phyloP scores from a whole-genome alignment of 306 rosid species.

The Cyclanthera cordifolia region DNA sequence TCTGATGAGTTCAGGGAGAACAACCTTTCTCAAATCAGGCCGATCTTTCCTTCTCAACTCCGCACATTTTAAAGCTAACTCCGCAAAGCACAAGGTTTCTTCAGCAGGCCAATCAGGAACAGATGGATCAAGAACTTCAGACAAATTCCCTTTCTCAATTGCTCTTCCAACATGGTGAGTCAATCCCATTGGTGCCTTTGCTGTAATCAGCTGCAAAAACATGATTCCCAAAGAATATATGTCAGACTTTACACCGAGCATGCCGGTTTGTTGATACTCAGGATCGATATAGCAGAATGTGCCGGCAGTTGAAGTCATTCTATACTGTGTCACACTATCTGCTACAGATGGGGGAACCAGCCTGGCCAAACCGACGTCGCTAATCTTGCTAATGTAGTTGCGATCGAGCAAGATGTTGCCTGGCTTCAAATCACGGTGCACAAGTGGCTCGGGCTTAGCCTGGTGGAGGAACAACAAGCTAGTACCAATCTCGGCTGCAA shows the following conservation, averaged over 20 bases:
- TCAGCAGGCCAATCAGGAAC: conserved; percentile 74
- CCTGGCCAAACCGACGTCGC: conserved; percentile 83
- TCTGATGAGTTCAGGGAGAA: conserved; percentile 56
- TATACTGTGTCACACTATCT: conserved; percentile 66
- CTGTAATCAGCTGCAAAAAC: conserved; percentile 66
- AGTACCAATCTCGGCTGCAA: conserved; percentile 81
- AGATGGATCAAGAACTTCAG: conserved; percentile 49
- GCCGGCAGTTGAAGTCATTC: conserved; percentile 83
- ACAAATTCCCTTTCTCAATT: conserved; percentile 50
- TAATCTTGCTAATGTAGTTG: conserved; percentile 71
- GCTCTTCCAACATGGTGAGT: conserved; percentile 59
- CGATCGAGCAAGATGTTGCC: conserved; percentile 72
- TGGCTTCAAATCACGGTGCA: conserved; percentile 88
- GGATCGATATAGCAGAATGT: conserved; percentile 95
- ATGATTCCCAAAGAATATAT: conserved; percentile 78
- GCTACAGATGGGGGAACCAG: conserved; percentile 72
- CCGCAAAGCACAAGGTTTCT: conserved; percentile 47
- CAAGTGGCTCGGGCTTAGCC: conserved; percentile 84
- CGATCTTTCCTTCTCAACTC: conserved; percentile 73
- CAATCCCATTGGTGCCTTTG: conserved; percentile 73
- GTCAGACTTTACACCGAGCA: conserved; percentile 84
- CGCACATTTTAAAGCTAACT: conserved; percentile 54
- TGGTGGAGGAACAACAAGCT: conserved; percentile 87
- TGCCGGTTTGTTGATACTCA: conserved; percentile 91
- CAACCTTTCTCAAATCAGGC: conserved; percentile 57